phyloP scores from a whole-genome alignment of 106 monocot species.

The Vanilla planifolia region DNA sequence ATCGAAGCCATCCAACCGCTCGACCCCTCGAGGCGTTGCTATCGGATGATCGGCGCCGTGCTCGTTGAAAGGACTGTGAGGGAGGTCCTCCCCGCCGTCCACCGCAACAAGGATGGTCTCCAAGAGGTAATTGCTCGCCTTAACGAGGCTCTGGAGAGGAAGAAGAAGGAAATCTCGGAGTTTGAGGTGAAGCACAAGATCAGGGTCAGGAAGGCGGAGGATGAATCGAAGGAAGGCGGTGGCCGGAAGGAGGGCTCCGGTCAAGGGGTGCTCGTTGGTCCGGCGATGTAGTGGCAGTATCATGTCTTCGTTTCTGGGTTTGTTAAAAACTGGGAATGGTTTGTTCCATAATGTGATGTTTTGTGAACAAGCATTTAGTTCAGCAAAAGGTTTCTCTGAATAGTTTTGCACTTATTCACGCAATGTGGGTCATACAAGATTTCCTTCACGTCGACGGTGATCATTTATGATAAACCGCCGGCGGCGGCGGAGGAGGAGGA shows the following conservation, averaged over 20 bases:
- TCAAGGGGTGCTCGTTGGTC: slow-evolving; percentile 91
- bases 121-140: slow-evolving; percentile 82
- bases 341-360: too few relatives aligned
- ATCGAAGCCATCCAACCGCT: slow-evolving; percentile 77
- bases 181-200: slow-evolving; percentile 97
- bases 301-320: too few relatives aligned
- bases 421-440: too few relatives aligned
- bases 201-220: slow-evolving; percentile 58
- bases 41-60: slow-evolving; percentile 85
- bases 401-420: too few relatives aligned
- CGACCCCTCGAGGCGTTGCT: slow-evolving; percentile 80
- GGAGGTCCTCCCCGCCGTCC: slow-evolving; percentile 87
- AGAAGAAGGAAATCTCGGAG: slow-evolving; percentile 83
- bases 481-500: too few relatives aligned
- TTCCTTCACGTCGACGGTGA: too few relatives aligned
- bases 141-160: slow-evolving; percentile 80
- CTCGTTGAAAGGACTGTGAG: slow-evolving; percentile 82
- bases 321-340: too few relatives aligned
- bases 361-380: too few relatives aligned
- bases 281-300: too few relatives aligned
- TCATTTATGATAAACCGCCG: too few relatives aligned
- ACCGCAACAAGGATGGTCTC: slow-evolving; percentile 81
- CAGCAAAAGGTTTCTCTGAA: too few relatives aligned
- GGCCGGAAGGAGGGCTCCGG: slow-evolving; percentile 62
- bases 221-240: slow-evolving; percentile 34